Evolutionary conservation across 345 rosid species (phyloP), one percentile per base, ranked within the genome.

Genomic region (Eucalyptus urophylla): DNA sequence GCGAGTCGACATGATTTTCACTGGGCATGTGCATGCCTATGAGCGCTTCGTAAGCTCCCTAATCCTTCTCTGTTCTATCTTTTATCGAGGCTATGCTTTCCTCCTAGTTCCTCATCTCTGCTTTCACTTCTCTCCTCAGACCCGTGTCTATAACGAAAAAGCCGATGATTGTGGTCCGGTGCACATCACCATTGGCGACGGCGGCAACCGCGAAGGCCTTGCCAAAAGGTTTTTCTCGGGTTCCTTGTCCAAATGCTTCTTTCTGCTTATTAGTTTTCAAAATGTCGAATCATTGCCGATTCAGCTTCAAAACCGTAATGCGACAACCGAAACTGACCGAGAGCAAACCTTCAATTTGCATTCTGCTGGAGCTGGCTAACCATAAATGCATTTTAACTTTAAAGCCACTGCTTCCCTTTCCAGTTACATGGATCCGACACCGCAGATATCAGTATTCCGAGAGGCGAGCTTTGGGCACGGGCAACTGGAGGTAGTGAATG

Each of bases 391-490:
- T 27, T 62, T 27, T 11, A 62, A 29, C 31, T 62, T 27, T 6
- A 24, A 62, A 62, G 69, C 69, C 31, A 14, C 37, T 49, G 60
- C 31, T 37, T n/a, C 49, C 27, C 49, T 24, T 86, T 45, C 13
- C 91, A 96, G 97, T 43, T 96, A 92, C 25, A 54, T 49, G 24
- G 89, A 94, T 22, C 96, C 95, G 33, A 62, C 54, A 45, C 95
- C 95, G 1, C 89, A 80, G 50, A 94, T 94, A 88, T 96, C 98
- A 54, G 14, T 90, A 44, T 94, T 94, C 89, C 93, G 97, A 88
- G 98, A 97, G 92, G 96, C 97, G 6, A 96, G 94, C 91, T 96
- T 95, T 58, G 99, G 99, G 85, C 98, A 97, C 11, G 99, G 98
- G 37, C 90, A 92, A 89, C 76, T 97, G 44, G 94, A 93, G 87